Evolutionary conservation across 345 rosid species (phyloP).

Genomic region (Viola odorata): DNA sequence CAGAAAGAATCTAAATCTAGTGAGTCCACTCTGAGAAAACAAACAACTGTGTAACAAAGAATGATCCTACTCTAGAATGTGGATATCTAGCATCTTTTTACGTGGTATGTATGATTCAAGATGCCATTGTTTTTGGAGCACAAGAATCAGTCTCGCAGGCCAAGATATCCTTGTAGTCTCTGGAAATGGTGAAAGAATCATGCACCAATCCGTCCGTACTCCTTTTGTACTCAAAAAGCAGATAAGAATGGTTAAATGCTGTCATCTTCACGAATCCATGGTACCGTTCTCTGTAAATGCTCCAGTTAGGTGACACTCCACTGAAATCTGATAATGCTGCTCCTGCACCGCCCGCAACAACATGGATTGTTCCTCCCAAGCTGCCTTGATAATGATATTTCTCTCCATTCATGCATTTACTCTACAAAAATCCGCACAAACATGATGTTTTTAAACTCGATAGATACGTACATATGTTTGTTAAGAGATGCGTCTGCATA

Average conservation of each 20-base stretch:
- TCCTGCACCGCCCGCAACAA: constrained; percentile 90
- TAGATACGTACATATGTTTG: no score
- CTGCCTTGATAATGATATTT: constrained; percentile 58
- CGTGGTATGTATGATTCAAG: background rate
- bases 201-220: constrained; percentile 66
- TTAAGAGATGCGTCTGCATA: background rate
- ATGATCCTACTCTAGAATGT: no score
- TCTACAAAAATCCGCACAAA: constrained; percentile 39
- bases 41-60: no score
- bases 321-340: constrained; percentile 60
- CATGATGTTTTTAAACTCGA: background rate
- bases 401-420: constrained; percentile 51
- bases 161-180: constrained; percentile 79
- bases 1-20: no score
- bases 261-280: constrained; percentile 80
- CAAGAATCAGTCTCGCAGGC: constrained; percentile 79
- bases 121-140: constrained; percentile 54
- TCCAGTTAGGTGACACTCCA: constrained; percentile 49
- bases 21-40: no score
- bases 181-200: constrained; percentile 76
- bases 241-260: constrained; percentile 64
- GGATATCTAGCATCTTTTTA: background rate
- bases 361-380: constrained; percentile 68
- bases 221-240: constrained; percentile 83
- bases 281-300: constrained; percentile 67